Evolutionary conservation across 768 basidiomycete species (phyloP).

Genomic region (Boletus huronensis): DNA sequence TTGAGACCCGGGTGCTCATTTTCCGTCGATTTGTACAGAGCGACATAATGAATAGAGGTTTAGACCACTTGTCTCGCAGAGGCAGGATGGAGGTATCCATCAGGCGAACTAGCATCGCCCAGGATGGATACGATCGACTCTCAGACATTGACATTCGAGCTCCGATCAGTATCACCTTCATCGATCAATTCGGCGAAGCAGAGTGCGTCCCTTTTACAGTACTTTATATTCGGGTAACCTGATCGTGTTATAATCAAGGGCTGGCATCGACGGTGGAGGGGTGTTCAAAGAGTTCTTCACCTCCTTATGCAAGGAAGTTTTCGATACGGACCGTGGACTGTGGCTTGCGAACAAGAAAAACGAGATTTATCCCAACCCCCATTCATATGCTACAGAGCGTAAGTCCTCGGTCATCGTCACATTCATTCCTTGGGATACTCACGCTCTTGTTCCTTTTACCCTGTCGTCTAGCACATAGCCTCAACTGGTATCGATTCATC

Average conservation of each 20-base stretch:
- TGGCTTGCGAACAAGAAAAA: conserved; percentile 92
- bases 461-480: conserved; percentile 58
- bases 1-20: conserved; percentile 84
- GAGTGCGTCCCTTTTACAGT: conserved; percentile 54
- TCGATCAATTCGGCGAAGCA: conserved; percentile 82
- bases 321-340: conserved; percentile 89
- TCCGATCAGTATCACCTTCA: conserved; percentile 86
- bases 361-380: conserved; percentile 93
- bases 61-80: conserved; percentile 15
- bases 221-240: not conserved
- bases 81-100: conserved; percentile 28
- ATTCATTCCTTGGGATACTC: not conserved
- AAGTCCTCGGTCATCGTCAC: conserved; percentile 23
- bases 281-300: conserved; percentile 99
- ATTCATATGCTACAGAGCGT: conserved; percentile 87
- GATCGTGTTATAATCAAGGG: conserved; percentile 38
- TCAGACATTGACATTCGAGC: conserved; percentile 74
- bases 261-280: conserved; percentile 94
- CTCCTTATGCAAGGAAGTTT: conserved; percentile 87
- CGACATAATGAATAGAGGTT: conserved; percentile 40
- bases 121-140: conserved; percentile 89
- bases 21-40: conserved; percentile 80
- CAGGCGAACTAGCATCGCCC: conserved; percentile 71
- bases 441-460: not conserved
- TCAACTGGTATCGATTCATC: conserved; percentile 91